Percentiles rank a stretch among this genome's conserved stretches.
These are phyloP conservation scores for Ustilago loliicola DNA, from an alignment of 1,284 basidiomycete genomes.

Conservation along the genomic window DNA sequence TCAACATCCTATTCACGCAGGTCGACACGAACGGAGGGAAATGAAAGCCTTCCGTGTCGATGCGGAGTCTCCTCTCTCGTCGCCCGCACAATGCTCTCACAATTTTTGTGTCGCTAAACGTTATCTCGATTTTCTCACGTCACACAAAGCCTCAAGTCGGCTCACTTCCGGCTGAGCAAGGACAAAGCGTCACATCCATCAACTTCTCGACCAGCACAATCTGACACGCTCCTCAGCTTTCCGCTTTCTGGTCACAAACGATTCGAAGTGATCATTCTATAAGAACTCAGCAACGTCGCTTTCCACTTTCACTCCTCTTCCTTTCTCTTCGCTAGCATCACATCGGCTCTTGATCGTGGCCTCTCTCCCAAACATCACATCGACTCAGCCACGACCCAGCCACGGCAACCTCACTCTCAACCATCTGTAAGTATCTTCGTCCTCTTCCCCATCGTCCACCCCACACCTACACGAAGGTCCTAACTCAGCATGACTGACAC, in stretches of 20 bases:
- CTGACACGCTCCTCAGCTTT: not conserved
- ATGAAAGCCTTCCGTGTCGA: not conserved
- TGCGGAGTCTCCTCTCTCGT: not conserved
- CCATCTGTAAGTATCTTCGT: not conserved
- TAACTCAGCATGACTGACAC: not conserved
- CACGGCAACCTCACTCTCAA: not conserved
- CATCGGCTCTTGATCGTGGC: not conserved
- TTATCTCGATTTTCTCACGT: not conserved
- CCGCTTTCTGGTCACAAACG: not conserved
- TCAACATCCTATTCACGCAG: not conserved
- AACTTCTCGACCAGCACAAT: not conserved
- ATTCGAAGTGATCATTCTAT: not conserved
- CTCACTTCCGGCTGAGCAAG: conserved; percentile 9
- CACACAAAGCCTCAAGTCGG: conserved; percentile 1
- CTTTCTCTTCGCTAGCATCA: not conserved
- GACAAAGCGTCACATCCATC: not conserved
- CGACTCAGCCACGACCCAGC: not conserved
- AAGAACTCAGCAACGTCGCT: not conserved
- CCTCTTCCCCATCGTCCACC: not conserved
- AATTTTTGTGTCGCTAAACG: not conserved
- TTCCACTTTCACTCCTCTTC: not conserved
- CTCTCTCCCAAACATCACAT: not conserved
- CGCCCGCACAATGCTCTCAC: not conserved
- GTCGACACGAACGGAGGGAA: not conserved
- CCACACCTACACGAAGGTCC: not conserved